phyloP scores from a whole-genome alignment of 2,329 filamentous ascomycete genomes.

The Cercospora sesami region DNA sequence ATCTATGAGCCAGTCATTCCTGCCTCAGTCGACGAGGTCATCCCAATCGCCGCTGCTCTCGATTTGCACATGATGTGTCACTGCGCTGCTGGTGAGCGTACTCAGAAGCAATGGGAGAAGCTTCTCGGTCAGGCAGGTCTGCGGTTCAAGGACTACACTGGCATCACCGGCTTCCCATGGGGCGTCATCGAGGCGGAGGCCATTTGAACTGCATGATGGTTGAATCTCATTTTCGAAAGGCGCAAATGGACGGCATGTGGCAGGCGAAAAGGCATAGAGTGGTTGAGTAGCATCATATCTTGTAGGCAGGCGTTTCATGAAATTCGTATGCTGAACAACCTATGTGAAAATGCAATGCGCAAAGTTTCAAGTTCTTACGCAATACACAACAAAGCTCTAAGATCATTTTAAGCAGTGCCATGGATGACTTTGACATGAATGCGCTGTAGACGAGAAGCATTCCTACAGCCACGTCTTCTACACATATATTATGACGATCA shows the following conservation, averaged over 20 bases:
- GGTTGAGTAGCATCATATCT: background rate
- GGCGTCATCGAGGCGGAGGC: background rate
- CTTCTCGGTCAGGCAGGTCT: background rate
- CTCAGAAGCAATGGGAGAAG: background rate
- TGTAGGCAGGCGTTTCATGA: background rate
- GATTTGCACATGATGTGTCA: slow-evolving; percentile 47
- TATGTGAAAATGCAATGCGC: background rate
- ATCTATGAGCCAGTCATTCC: slow-evolving; percentile 31
- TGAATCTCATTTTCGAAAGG: background rate
- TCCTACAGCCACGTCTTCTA: no score
- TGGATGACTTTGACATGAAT: no score
- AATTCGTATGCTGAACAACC: background rate
- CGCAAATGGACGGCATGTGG: background rate
- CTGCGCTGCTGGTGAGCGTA: background rate
- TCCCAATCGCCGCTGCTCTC: slow-evolving; percentile 24
- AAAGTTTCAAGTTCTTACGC: no score
- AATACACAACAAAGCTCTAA: no score
- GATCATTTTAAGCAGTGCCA: no score
- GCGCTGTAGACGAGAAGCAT: no score
- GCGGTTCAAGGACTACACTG: background rate
- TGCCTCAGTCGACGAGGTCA: slow-evolving; percentile 13
- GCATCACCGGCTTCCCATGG: background rate
- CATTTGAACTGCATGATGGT: background rate
- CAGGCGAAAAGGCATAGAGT: background rate
- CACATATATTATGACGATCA: no score